These are phyloP conservation scores for Neonectria magnoliae DNA, from an alignment of 2,329 filamentous ascomycete genomes.

Conservation along the genomic window DNA sequence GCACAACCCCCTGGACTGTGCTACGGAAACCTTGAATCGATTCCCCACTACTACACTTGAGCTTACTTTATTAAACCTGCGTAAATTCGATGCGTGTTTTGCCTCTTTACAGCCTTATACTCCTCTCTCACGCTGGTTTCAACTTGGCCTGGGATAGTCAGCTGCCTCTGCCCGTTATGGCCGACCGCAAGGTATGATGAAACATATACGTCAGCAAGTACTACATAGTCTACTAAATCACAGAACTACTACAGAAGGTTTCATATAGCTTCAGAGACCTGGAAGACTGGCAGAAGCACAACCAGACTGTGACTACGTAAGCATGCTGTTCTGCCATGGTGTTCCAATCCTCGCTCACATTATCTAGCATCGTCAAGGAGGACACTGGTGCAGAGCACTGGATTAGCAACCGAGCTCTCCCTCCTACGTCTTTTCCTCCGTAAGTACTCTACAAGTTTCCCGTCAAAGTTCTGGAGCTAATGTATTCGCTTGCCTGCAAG, in stretches of 20 bases:
- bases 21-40: constrained; percentile 38
- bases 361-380: background rate
- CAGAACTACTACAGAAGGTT: background rate
- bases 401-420: background rate
- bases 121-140: background rate
- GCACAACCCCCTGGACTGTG: background rate
- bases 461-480: background rate
- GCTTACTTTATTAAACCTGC: background rate
- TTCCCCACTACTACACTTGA: background rate
- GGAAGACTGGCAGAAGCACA: background rate
- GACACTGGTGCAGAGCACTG: background rate
- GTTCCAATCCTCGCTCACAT: background rate
- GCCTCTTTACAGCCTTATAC: background rate
- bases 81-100: background rate
- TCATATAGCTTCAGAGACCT: background rate
- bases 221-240: too few species aligned
- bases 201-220: background rate
- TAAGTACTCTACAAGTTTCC: background rate
- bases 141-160: background rate
- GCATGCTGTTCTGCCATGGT: background rate
- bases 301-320: background rate
- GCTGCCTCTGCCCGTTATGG: background rate
- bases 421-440: background rate
- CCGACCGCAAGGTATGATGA: background rate
- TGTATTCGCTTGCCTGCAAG: background rate